Evolutionary conservation across 2,329 filamentous ascomycete genomes (phyloP).

Genomic region (Aspergillus sp.): DNA sequence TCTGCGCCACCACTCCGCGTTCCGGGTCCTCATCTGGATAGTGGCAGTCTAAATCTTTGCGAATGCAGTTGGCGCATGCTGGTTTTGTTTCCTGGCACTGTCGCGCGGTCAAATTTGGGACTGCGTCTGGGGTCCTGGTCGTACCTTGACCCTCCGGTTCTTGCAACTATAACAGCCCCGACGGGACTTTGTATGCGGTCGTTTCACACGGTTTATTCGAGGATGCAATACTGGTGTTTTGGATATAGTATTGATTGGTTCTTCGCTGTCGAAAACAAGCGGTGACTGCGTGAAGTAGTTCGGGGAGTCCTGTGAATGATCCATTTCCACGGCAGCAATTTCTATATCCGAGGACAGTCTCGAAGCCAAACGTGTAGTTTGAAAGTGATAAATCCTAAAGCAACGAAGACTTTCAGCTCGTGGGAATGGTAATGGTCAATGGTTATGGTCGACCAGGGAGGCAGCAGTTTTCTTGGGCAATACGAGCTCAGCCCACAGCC

Average conservation of each 20-base stretch:
- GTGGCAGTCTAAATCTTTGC: constrained; percentile 32
- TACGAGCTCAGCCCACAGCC: too few relatives aligned
- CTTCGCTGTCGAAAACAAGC: not conserved
- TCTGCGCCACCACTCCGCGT: not conserved
- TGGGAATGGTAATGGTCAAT: too few relatives aligned
- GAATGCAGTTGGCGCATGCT: constrained; percentile 37
- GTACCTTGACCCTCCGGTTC: constrained; percentile 49
- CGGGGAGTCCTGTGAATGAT: not conserved
- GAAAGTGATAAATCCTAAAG: too few relatives aligned
- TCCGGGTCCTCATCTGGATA: constrained; percentile 27
- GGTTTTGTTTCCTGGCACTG: constrained; percentile 42
- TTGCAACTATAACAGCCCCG: constrained; percentile 44
- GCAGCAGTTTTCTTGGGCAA: too few relatives aligned
- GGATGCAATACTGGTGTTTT: not conserved
- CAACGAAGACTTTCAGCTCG: too few relatives aligned
- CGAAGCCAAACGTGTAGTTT: too few relatives aligned
- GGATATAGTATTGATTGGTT: not conserved
- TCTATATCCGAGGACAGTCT: not conserved
- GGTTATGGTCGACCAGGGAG: too few relatives aligned
- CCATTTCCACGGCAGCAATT: not conserved
- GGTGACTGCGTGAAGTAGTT: not conserved
- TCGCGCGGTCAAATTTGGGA: not conserved
- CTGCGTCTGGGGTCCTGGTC: not conserved
- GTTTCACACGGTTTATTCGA: constrained; percentile 9
- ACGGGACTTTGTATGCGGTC: constrained; percentile 42